Conservation (phyloP, 2,329 filamentous ascomycete species). For the Ophiostoma populinum region DNA sequence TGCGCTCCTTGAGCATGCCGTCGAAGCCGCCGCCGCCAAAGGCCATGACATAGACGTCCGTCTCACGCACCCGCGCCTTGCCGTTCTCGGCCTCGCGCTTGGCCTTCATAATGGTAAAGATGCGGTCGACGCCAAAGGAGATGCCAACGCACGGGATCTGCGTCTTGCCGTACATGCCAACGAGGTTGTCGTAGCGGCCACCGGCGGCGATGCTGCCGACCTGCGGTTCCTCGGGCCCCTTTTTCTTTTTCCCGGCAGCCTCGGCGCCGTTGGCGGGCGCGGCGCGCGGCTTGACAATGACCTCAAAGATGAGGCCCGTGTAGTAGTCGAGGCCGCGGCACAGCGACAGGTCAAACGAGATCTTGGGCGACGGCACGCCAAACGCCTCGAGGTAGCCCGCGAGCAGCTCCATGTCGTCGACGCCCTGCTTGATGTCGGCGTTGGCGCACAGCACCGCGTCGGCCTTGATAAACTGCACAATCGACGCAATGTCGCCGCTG, state of each 20-base stretch:
- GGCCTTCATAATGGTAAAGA: constrained; percentile 81
- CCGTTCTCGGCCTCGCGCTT: constrained; percentile 32
- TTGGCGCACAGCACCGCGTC: constrained; percentile 56
- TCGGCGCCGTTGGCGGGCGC: constrained; percentile 15
- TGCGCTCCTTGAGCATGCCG: constrained; percentile 67
- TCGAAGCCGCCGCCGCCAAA: constrained; percentile 59
- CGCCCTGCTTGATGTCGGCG: constrained; percentile 56
- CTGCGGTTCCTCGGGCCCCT: constrained; percentile 17
- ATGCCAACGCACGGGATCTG: constrained; percentile 84
- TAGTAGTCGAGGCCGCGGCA: constrained; percentile 45
- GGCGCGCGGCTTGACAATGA: constrained; percentile 24
- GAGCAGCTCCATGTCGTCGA: constrained; percentile 65
- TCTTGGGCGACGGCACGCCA: constrained; percentile 43
- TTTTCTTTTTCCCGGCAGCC: constrained; percentile 6
- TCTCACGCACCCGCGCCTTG: constrained; percentile 48
- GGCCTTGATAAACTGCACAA: constrained; percentile 51
- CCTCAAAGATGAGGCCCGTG: constrained; percentile 81
- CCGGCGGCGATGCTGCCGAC: constrained; percentile 81
- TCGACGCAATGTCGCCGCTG: constrained; percentile 28
- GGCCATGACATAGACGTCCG: constrained; percentile 90
- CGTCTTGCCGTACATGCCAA: constrained; percentile 80
- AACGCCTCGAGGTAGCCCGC: constrained; percentile 72
- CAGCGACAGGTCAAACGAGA: constrained; percentile 81
- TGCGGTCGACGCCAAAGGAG: constrained; percentile 88
- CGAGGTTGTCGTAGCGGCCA: constrained; percentile 81